phyloP scores from a whole-genome alignment of 805 yeast genomes.

The Candida mattraensis region DNA sequence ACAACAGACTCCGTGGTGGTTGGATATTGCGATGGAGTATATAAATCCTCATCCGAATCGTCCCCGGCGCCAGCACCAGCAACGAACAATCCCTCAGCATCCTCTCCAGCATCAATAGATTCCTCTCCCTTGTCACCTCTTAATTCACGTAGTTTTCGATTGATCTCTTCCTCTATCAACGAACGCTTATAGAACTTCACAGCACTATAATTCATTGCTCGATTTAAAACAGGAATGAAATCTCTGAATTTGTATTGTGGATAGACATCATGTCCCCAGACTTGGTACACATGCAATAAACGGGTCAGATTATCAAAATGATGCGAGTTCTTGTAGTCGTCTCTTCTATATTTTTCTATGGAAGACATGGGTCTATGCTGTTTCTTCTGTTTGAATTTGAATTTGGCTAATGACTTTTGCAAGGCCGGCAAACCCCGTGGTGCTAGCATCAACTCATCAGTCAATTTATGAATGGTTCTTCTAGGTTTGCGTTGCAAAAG shows the following conservation, averaged over 20 bases:
- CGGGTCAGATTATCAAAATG: constrained; percentile 50
- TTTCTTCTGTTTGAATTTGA: constrained; percentile 33
- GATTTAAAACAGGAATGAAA: constrained; percentile 54
- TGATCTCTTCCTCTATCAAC: constrained; percentile 39
- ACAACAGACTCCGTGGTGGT: no score
- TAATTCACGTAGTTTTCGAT: constrained; percentile 4
- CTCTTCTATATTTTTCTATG: constrained; percentile 14
- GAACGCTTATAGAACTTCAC: constrained; percentile 43
- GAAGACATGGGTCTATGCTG: constrained; percentile 27
- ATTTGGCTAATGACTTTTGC: constrained; percentile 35
- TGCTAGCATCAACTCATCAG: constrained; percentile 50
- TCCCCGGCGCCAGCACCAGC: no score
- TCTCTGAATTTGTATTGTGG: constrained; percentile 81
- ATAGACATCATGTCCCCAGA: constrained; percentile 74
- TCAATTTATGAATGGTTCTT: constrained; percentile 44
- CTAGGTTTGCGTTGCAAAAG: constrained; percentile 20
- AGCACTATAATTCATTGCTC: constrained; percentile 44
- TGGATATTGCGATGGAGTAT: no score
- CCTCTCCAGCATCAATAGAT: constrained; percentile 7
- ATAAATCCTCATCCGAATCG: no score
- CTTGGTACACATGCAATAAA: constrained; percentile 57
- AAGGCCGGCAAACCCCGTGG: constrained; percentile 58
- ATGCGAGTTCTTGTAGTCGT: constrained; percentile 35
- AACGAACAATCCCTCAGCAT: no score
- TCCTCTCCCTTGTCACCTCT: constrained; percentile 4